Conservation (phyloP, 108 stramenopile genomes). For the Poteriospumella lacustris region DNA sequence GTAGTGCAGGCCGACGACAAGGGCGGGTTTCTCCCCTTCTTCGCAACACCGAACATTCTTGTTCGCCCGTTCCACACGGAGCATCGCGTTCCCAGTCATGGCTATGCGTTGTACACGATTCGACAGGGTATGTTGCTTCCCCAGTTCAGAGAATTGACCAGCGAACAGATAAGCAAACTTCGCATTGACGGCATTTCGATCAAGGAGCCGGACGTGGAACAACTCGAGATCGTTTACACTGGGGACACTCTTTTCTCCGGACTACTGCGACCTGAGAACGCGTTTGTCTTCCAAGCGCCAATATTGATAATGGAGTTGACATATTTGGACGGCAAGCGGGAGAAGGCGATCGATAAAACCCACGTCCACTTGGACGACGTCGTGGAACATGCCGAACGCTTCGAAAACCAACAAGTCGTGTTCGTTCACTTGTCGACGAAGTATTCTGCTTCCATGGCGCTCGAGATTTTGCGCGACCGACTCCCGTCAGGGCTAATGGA, state of each 20-base stretch:
- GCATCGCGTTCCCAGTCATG: constrained; percentile 24
- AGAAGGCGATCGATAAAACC: background rate
- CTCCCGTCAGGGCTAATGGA: background rate
- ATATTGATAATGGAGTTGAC: constrained; percentile 27
- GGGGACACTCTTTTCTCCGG: constrained; percentile 4
- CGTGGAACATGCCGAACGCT: background rate
- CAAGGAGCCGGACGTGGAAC: background rate
- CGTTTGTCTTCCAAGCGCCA: constrained; percentile 15
- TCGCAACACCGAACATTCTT: background rate
- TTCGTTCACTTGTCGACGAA: constrained; percentile 24
- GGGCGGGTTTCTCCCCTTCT: too few species aligned
- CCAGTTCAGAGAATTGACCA: background rate
- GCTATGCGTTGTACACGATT: constrained; percentile 13
- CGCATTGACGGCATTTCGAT: background rate
- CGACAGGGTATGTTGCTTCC: background rate
- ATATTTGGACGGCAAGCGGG: constrained; percentile 13
- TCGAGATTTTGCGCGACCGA: background rate
- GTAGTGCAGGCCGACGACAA: too few species aligned
- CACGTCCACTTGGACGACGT: constrained; percentile 22
- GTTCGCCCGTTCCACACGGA: background rate
- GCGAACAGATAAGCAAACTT: background rate
- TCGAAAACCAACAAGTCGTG: constrained; percentile 6
- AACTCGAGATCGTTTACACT: constrained; percentile 24
- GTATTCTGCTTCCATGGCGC: constrained; percentile 7
- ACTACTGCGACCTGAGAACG: background rate